phyloP scores from a whole-genome alignment of 441 rosid genomes.

The Brassica hybrid region DNA sequence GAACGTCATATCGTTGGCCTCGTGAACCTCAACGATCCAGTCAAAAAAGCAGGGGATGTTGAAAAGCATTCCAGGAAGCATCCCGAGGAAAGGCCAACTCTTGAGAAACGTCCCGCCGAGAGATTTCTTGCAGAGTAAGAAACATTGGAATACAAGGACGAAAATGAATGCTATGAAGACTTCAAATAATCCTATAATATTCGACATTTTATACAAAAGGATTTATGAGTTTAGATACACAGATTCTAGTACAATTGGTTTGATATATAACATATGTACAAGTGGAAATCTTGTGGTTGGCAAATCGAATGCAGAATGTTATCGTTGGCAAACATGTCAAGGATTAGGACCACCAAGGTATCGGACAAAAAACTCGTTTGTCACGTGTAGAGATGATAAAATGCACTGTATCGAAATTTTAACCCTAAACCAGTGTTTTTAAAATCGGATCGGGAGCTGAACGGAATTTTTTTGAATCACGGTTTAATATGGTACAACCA shows the following conservation, averaged over 20 bases:
- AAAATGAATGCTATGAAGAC: not conserved
- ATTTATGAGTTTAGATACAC: not conserved
- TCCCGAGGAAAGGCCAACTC: constrained; percentile 9
- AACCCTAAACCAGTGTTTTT: too few relatives aligned
- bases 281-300: not conserved
- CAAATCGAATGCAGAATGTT: not conserved
- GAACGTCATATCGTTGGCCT: constrained; percentile 23
- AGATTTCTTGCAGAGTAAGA: constrained; percentile 10
- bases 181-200: not conserved
- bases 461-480: too few relatives aligned
- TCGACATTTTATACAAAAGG: not conserved
- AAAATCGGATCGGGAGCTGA: too few relatives aligned
- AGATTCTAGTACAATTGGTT: not conserved
- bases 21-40: constrained; percentile 3
- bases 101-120: not conserved
- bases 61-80: constrained; percentile 2
- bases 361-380: not conserved
- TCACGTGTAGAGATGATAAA: too few relatives aligned
- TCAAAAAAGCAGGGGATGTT: not conserved
- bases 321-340: not conserved
- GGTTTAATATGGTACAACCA: too few relatives aligned
- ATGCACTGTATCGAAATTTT: too few relatives aligned
- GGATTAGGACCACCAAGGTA: not conserved
- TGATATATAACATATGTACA: not conserved
- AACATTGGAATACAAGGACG: not conserved